Percentiles rank a stretch among this genome's conserved stretches.
These are phyloP conservation scores for Phytophthora boehmeriae DNA, from an alignment of 352 stramenopile genomes.

Conservation along the genomic window DNA sequence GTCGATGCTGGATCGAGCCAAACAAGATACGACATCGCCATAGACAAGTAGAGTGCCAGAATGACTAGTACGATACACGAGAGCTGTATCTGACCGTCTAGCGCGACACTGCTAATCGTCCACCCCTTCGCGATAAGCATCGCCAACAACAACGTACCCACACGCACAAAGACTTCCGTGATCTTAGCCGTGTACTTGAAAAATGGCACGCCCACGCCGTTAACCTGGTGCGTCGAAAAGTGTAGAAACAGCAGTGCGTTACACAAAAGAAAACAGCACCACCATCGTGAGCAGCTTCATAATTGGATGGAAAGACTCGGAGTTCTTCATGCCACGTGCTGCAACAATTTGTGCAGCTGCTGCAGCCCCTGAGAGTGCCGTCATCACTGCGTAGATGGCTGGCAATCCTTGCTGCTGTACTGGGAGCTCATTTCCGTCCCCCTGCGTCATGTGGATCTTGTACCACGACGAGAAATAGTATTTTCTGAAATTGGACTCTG, in stretches of 20 bases:
- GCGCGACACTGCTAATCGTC: constrained; percentile 74
- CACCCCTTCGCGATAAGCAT: constrained; percentile 83
- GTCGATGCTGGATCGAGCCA: constrained; percentile 80
- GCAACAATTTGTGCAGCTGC: constrained; percentile 50
- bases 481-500: constrained; percentile 67
- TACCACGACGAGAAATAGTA: constrained; percentile 87
- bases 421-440: constrained; percentile 63
- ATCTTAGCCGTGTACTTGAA: constrained; percentile 78
- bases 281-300: constrained; percentile 72
- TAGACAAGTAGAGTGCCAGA: constrained; percentile 70
- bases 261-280: constrained; percentile 61
- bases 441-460: constrained; percentile 78
- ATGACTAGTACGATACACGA: constrained; percentile 68
- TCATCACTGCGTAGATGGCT: constrained; percentile 58
- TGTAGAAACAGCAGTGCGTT: constrained; percentile 67
- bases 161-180: constrained; percentile 68
- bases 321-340: constrained; percentile 47
- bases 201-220: constrained; percentile 71
- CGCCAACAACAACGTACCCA: constrained; percentile 71
- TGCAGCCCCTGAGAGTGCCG: constrained; percentile 40
- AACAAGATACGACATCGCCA: constrained; percentile 85
- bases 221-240: constrained; percentile 64
- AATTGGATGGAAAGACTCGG: constrained; percentile 83
- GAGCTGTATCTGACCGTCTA: constrained; percentile 71
- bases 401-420: constrained; percentile 70